Evolutionary conservation across 768 basidiomycete genomes (phyloP).

Genomic region (Flagelloscypha sp.): DNA sequence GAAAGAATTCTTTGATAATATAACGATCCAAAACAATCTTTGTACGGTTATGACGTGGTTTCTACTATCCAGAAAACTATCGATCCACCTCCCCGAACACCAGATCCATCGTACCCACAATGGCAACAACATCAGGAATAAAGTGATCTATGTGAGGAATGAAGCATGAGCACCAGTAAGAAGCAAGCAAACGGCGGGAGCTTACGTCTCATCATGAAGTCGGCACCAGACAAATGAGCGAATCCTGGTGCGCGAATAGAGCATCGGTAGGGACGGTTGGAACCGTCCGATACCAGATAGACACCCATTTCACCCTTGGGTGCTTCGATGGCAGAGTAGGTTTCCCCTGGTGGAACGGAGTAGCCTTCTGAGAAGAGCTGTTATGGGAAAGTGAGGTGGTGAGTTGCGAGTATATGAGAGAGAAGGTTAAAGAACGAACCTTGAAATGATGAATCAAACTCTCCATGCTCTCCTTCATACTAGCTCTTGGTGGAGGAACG

Average conservation of each 20-base stretch:
- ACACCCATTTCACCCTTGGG: conserved; percentile 99
- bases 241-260: conserved; percentile 97
- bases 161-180: conserved; percentile 3
- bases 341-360: conserved; percentile 92
- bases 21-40: no score
- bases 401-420: not conserved
- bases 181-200: not conserved
- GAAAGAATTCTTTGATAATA: no score
- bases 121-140: conserved; percentile 90
- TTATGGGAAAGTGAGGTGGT: not conserved
- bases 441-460: conserved; percentile 98
- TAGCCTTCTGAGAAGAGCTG: conserved; percentile 95
- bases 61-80: no score
- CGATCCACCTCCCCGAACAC: conserved; percentile 59
- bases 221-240: conserved; percentile 89
- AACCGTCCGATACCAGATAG: conserved; percentile 96
- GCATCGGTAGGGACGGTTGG: conserved; percentile 93
- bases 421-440: conserved; percentile 26
- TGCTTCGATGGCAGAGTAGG: conserved; percentile 95
- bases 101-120: conserved; percentile 98
- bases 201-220: conserved; percentile 95
- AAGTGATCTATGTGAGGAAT: conserved; percentile 50
- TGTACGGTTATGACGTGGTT: no score
- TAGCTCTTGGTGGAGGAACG: conserved; percentile 89
- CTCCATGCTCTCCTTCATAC: conserved; percentile 99